Conservation (phyloP, 805 yeast species). For the Ogataea nakhonphanomensis region DNA sequence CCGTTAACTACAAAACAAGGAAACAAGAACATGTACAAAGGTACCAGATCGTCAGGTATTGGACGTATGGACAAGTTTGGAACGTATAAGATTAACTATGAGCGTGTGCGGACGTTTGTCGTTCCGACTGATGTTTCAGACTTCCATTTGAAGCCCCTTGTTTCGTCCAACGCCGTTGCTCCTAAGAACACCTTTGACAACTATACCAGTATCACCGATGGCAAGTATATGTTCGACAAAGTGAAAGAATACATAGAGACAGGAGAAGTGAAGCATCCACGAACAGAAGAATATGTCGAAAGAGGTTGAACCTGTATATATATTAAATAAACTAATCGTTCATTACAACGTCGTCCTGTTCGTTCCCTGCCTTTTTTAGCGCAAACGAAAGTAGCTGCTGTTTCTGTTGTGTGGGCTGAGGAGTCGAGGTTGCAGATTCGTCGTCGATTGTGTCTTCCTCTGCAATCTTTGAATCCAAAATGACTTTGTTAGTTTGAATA, state of each 20-base stretch:
- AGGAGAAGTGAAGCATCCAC: slow-evolving; percentile 51
- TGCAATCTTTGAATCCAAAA: slow-evolving; percentile 8
- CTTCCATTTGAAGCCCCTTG: slow-evolving; percentile 62
- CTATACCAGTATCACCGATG: slow-evolving; percentile 63
- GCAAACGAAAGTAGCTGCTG: slow-evolving; percentile 17
- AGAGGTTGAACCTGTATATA: slow-evolving; percentile 34
- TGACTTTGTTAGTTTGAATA: slow-evolving; percentile 37
- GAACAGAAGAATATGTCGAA: slow-evolving; percentile 29
- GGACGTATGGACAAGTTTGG: slow-evolving; percentile 78
- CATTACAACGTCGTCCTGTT: slow-evolving; percentile 8
- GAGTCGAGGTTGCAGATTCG: slow-evolving; percentile 8
- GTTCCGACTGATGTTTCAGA: slow-evolving; percentile 53
- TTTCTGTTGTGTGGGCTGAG: slow-evolving; percentile 11
- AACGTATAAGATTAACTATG: slow-evolving; percentile 74
- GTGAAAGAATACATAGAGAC: slow-evolving; percentile 70
- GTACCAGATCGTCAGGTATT: slow-evolving; percentile 92
- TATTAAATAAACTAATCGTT: slow-evolving; percentile 6
- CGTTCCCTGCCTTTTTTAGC: slow-evolving; percentile 8
- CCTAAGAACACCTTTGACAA: slow-evolving; percentile 68
- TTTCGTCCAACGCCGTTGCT: slow-evolving; percentile 68
- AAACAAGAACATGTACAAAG: slow-evolving; percentile 90
- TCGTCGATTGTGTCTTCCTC: slow-evolving; percentile 19
- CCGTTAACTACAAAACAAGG: slow-evolving; percentile 91
- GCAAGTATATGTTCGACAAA: slow-evolving; percentile 67
- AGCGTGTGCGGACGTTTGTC: slow-evolving; percentile 84